Evolutionary conservation across 2,329 filamentous ascomycete species (phyloP), one percentile per base, ranked within the genome.

Genomic region (Microsporum canis): DNA sequence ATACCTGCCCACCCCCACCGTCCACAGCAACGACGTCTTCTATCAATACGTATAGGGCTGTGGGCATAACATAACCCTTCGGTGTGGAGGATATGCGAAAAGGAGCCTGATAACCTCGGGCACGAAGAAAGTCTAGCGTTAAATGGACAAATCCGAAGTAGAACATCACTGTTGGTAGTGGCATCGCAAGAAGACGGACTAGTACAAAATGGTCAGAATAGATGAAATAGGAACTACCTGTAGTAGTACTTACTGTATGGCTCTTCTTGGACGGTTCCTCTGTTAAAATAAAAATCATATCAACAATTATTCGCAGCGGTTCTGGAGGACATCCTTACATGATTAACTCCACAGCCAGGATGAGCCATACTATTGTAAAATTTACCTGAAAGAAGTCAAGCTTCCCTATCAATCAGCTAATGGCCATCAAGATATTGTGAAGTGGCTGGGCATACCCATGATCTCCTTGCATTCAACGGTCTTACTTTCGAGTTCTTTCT

Each of bases 1-100:
- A 84, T 1, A 73, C 77, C 61, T 79, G 76, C 0, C 81, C 82
- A 7, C 82, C 84, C 2, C 78, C 80, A 23, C 83, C 85, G 67
- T 88, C 86, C 45, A 88, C 85, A 3, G 83, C 84, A 12, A 86
- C 79, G 29, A 87, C 79, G 66, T 88, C 85, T 71, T 88, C 85
- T 31, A 87, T 81, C 34, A 88, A 77, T 57, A 85, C 85, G 66
- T 86, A 85, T 1, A 82, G 78, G 1, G 82, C 80, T 0, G 85
- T 85, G 2, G 81, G 78, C 61, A 86, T 81, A 3, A 71, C 73
- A 14, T 77, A 78, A 17, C 84, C 84, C 67, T 84, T 85, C 0
- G 78, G 78, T 0, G 83, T 82, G 1, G 84, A 87, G 59, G 83
- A 86, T 63, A 87, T 83, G 53, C 83, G 80, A 67, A 84, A 85